These are phyloP conservation scores for Colletotrichum sp. DNA, from an alignment of 2,329 filamentous ascomycete genomes.

Conservation along the genomic window DNA sequence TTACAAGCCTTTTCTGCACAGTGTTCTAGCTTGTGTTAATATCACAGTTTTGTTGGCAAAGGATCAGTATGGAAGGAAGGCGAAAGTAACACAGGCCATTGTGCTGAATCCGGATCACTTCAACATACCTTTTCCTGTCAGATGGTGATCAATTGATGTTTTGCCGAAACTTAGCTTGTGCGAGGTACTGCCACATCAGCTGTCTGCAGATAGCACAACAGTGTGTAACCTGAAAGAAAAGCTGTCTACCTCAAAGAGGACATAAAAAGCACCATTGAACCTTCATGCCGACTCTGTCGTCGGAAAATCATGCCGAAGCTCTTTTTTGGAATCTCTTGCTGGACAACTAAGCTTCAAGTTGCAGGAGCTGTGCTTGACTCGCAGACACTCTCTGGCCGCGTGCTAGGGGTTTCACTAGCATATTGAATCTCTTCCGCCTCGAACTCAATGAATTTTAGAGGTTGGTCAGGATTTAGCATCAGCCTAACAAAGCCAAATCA, in stretches of 20 bases:
- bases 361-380: background rate
- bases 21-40: background rate
- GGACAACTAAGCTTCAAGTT: background rate
- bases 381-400: background rate
- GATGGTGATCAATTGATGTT: background rate
- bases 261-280: background rate
- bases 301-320: background rate
- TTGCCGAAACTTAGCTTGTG: background rate
- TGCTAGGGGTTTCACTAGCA: background rate
- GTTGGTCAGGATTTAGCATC: background rate
- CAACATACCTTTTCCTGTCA: background rate
- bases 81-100: fast-evolving
- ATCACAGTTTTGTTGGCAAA: background rate
- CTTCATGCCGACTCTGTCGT: background rate
- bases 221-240: background rate
- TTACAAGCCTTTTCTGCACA: background rate
- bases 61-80: background rate
- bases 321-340: background rate
- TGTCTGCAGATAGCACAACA: background rate
- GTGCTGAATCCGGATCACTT: background rate
- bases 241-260: background rate
- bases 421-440: background rate
- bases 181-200: background rate
- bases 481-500: background rate
- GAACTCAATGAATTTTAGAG: background rate